Evolutionary conservation across 2,329 filamentous ascomycete genomes (phyloP), one percentile per base, ranked within the genome.

Genomic region (Nothopassalora personata): DNA sequence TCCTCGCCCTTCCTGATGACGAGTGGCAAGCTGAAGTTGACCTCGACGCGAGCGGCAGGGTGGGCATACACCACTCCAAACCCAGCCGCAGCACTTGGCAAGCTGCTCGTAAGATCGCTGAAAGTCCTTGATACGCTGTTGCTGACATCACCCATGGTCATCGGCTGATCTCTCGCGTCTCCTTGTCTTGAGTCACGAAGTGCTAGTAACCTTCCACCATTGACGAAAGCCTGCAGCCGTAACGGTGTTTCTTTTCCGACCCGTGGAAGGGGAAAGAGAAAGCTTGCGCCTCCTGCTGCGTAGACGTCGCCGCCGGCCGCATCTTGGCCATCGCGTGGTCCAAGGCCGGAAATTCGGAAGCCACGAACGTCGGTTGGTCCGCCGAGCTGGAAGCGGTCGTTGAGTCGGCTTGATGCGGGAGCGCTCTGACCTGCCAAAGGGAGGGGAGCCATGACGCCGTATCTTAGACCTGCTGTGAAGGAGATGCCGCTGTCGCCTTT

Each of bases 311-410:
- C 94, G 11, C 94, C 94, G 0, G 96, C 85, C 0, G 92, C 86
- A 75, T 99, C 93, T 18, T 79, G 74, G 1, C 91, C 90, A 69
- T 97, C 93, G 63, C 89, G 88, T 4, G 94, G 92, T 8, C 94
- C 94, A 5, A 99, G 81, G 1, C 94, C 94, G 19, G 88, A 89
- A 23, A 96, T 83, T 60, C 91, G 87, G 81, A 99, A 99, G 1
- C 94, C 94, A 57, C 94, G 89, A 13, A 99, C 90, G 71, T 96
- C 93, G 3, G 91, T 96, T 3, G 94, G 93, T 0, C 94, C 94
- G 47, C 94, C 94, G 33, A 99, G 88, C 70, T 91, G 86, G 78
- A 99, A 99, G 48, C 94, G 90, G 74, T 99, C 94, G 72, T 95
- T 97, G 69, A 97, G 83, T 31, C 90, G 86, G 65, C 90, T 95